Base-by-base conservation (phyloP, 2,329 filamentous ascomycete genomes). In the Aspergillus sp. region DNA sequence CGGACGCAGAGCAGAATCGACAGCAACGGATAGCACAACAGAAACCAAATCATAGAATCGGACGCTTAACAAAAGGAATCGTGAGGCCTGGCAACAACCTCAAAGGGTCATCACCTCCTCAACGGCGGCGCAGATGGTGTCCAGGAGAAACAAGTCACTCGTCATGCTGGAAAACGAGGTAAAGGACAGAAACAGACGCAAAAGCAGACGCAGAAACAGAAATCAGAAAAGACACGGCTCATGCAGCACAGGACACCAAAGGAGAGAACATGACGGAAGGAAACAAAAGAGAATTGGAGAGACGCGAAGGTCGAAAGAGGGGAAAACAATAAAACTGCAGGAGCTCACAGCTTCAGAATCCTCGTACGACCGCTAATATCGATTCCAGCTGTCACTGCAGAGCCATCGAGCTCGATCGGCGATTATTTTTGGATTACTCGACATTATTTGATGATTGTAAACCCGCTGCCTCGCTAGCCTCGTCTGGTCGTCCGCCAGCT, bases 41-140 rank as follows among this genome's bases (percentile, higher is more conserved):
- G 23, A 53, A 41, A 48, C 19, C 13, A 23, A 49, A 38, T 47
- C 28, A 50, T 54, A 22, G 52, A 57, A 23, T n/a, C n/a, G 4
- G 8, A 50, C 52, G 34, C 34, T 41, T 19, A 34, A 45, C 47
- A 57, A 41, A 57, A 49, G 47, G 52, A 57, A 52, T 41, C 34
- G 34, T 15, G 34, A 41, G 34, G 34, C 34, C 34, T 15, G 7
- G 28, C 48, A 13, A 31, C 41, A 57, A 41, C n/a, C 46, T 22
- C 45, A 45, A 28, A 28, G 23, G 54, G 61, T 56, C 34, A 61
- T 50, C 54, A 58, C 57, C 50, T 60, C 57, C 46, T 54, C 38
- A 22, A 50, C 43, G 45, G 46, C 53, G 53, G 46, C 53, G 53
- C 60, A 62, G 54, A 55, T 54, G 59, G 41, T 54, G 54, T 58